Evolutionary conservation across 495 filamentous ascomycete species (phyloP), one percentile per base, ranked within the genome.

Genomic region (Terfezia claveryi): DNA sequence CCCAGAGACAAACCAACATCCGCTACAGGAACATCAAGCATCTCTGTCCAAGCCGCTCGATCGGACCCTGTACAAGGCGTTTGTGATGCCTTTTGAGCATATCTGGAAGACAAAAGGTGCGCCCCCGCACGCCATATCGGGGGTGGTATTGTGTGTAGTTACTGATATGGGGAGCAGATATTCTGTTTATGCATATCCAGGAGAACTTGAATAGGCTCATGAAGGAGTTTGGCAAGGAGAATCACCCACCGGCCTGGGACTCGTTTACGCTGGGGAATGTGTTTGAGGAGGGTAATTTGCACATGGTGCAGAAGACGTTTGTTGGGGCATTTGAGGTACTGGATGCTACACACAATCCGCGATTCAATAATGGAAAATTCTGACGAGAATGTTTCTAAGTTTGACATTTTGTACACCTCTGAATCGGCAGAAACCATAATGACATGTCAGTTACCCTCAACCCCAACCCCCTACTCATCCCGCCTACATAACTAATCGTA

Each of bases 271-370:
- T 96, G 54, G 66, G 70, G 38, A 80, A 92, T 56, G 62, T 69
- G 0, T 79, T 84, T 17, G 79, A 78, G 11, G 51, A 69, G 17
- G 92, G 89, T 12, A 96, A 96, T 62, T 61, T 87, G 4, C 91
- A 98, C 57, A 71, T 92, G 51, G 76, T 96, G 41, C 89, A 98
- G 67, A 96, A 94, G 68, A 75, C 87, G 3, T 98, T 95, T 65
- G 77, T 84, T 64, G 92, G 92, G 1, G 62, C 79, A 23, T 98
- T 96, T 65, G 85, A 84, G 72, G 75, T 78, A 71, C 20, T 20
- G 20, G 20, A 20, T 20, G n/a, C 20, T 20, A 20, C 20, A 20
- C 20, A 20, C 20, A 20, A 53, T 58, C 50, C 12, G n/a, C 59
- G 59, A 56, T 10, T 10, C 20, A 20, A 20, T 20, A 2, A 20